Base-by-base conservation (phyloP, 2,329 filamentous ascomycete species). In the Davidsoniella neocaledoniae region DNA sequence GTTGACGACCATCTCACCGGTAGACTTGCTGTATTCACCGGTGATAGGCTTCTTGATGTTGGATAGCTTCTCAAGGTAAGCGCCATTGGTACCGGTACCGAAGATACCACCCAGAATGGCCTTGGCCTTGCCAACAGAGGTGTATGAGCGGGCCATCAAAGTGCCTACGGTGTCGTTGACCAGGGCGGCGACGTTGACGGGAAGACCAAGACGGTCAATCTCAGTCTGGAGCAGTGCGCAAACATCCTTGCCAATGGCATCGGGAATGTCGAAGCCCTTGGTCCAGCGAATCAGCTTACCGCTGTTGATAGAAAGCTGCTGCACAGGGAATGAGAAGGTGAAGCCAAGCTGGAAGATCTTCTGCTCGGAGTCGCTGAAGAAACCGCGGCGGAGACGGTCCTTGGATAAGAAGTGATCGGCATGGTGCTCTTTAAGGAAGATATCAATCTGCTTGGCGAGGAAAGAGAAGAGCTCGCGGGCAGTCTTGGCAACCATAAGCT, bases 101-200 rank as follows among this genome's bases (percentile, higher is more conserved):
- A 98, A 98, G 59, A 98, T 98, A 55, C 87, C 90, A 48, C 91
- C 91, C n/a, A 98, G 70, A 8, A 96, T 70, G 4, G 91, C 90
- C 43, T 82, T 79, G 1, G 82, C 82, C 71, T 90, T 87, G 54
- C 86, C 86, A 4, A 84, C 86, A 14, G 86, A 90, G 5, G 87
- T 90, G 66, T 98, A 98, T 0, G 90, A 94, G 58, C 91, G 83
- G 29, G 91, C 90, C 90, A 98, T 95, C 37, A 98, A 76, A 1
- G 91, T 98, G 47, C 91, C 91, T 5, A 96, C 91, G 0, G 91
- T 96, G 63, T 98, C 91, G 63, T 98, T 98, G 58, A 96, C 90
- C 53, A 98, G 73, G 12, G 91, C 91, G 9, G 88, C 85, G n/a
- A 98, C 91, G 60, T 82, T 85, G 53, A 98, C 88, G 0, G 91